Percentiles rank a stretch among this genome's conserved stretches.
Evolutionary conservation across 495 filamentous ascomycete species (phyloP).

Genomic region (Penicillium argentinense): DNA sequence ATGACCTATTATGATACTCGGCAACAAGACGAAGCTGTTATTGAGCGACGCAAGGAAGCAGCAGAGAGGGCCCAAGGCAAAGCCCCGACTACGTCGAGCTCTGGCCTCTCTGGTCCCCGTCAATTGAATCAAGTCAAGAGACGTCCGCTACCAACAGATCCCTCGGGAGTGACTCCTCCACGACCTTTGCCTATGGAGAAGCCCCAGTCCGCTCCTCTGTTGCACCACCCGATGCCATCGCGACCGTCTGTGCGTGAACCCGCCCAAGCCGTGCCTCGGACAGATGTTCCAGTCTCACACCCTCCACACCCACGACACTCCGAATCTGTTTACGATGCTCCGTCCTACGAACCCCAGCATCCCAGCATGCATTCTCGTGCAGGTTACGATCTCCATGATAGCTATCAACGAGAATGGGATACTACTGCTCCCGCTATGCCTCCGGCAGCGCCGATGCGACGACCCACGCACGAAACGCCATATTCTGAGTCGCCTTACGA

Average conservation of each 20-base stretch:
- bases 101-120: slow-evolving; percentile 57
- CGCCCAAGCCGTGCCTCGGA: slow-evolving; percentile 21
- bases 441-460: slow-evolving; percentile 13
- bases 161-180: slow-evolving; percentile 44
- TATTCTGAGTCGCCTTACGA: slow-evolving; percentile 24
- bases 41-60: slow-evolving; percentile 52
- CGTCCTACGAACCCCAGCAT: slow-evolving; percentile 20
- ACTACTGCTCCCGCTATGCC: slow-evolving; percentile 18
- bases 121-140: slow-evolving; percentile 66
- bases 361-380: slow-evolving; percentile 16
- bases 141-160: slow-evolving; percentile 75
- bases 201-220: slow-evolving; percentile 21
- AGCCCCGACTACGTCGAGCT: slow-evolving; percentile 19
- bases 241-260: slow-evolving; percentile 26
- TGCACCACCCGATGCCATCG: slow-evolving; percentile 25
- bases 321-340: slow-evolving; percentile 25
- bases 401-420: slow-evolving; percentile 34
- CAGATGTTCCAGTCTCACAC: slow-evolving; percentile 15
- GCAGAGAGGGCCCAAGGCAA: slow-evolving; percentile 35
- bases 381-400: slow-evolving; percentile 31
- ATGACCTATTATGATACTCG: slow-evolving; percentile 94
- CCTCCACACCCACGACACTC: slow-evolving; percentile 22
- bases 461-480: slow-evolving; percentile 23
- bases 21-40: slow-evolving; percentile 67
- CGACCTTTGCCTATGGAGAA: slow-evolving; percentile 30